Percentiles rank a stretch among this genome's conserved stretches.
Evolutionary conservation across 2,329 filamentous ascomycete species (phyloP).

Genomic region (Sporothrix inflata): DNA sequence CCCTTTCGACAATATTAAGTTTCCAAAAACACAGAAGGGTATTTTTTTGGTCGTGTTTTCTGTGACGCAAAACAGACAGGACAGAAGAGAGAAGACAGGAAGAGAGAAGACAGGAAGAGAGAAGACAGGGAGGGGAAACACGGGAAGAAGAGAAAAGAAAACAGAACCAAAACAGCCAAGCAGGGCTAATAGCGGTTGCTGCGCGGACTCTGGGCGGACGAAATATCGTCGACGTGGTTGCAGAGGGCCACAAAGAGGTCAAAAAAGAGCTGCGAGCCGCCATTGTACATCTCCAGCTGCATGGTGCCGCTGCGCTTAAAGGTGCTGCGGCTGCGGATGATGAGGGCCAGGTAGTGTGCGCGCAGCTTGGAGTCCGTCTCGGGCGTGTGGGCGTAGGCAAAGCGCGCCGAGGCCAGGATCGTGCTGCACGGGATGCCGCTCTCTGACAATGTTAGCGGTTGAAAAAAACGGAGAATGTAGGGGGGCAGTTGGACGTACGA

Average conservation of each 20-base stretch:
- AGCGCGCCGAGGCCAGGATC: constrained; percentile 84
- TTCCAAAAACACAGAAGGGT: constrained; percentile 22
- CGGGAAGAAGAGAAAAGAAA: neutral
- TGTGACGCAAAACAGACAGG: neutral
- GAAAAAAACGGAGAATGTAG: neutral
- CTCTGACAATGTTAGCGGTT: constrained; percentile 48
- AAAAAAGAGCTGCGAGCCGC: constrained; percentile 83
- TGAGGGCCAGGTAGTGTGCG: constrained; percentile 88
- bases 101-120: neutral
- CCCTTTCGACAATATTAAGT: neutral
- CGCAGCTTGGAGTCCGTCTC: constrained; percentile 88
- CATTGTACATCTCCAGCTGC: constrained; percentile 91
- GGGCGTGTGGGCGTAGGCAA: constrained; percentile 85
- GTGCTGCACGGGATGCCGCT: constrained; percentile 82
- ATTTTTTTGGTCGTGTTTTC: constrained; percentile 24
- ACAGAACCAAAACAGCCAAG: neutral
- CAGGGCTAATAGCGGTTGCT: constrained; percentile 44
- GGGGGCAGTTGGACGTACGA: constrained; percentile 51
- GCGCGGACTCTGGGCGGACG: constrained; percentile 49
- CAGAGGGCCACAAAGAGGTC: constrained; percentile 91
- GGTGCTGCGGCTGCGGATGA: constrained; percentile 82
- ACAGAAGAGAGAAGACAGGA: neutral
- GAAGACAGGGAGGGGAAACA: neutral
- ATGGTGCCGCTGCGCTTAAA: constrained; percentile 95
- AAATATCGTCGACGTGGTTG: constrained; percentile 80